phyloP scores from a whole-genome alignment of 2,329 filamentous ascomycete genomes.

The Aphanocladium album region DNA sequence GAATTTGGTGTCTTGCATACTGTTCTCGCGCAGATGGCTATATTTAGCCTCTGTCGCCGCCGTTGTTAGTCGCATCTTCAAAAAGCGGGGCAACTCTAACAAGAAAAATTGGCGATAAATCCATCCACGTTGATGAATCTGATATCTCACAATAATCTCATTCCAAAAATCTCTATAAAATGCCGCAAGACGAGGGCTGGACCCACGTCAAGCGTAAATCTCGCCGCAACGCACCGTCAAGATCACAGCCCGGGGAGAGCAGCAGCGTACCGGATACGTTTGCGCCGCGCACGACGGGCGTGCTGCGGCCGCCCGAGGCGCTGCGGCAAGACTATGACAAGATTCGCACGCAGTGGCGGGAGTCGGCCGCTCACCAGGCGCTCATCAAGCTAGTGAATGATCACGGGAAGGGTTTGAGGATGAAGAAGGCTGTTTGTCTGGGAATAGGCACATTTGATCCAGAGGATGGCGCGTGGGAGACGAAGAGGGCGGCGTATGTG shows the following conservation, averaged over 20 bases:
- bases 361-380: constrained; percentile 21
- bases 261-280: constrained; percentile 11
- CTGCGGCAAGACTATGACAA: constrained; percentile 26
- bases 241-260: too few relatives aligned
- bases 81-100: too few relatives aligned
- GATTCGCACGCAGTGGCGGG: constrained; percentile 24
- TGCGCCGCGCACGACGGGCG: constrained; percentile 13
- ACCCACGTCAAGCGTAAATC: constrained; percentile 18
- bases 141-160: neutral
- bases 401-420: constrained; percentile 18
- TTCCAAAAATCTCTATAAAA: too few relatives aligned
- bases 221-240: constrained; percentile 6
- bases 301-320: constrained; percentile 20
- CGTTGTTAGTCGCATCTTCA: too few relatives aligned
- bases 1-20: too few relatives aligned
- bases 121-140: too few relatives aligned
- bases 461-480: constrained; percentile 39
- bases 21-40: too few relatives aligned
- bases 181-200: constrained; percentile 17
- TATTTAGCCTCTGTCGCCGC: too few relatives aligned
- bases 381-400: constrained; percentile 31
- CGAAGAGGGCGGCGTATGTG: constrained; percentile 41
- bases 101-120: too few relatives aligned
- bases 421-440: constrained; percentile 46
- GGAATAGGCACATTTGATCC: constrained; percentile 53